A percentile compares a stretch with the other conserved stretches of the same genome.
phyloP scores from a whole-genome alignment of 805 yeast genomes.

The Jamesozyma gamospora region DNA sequence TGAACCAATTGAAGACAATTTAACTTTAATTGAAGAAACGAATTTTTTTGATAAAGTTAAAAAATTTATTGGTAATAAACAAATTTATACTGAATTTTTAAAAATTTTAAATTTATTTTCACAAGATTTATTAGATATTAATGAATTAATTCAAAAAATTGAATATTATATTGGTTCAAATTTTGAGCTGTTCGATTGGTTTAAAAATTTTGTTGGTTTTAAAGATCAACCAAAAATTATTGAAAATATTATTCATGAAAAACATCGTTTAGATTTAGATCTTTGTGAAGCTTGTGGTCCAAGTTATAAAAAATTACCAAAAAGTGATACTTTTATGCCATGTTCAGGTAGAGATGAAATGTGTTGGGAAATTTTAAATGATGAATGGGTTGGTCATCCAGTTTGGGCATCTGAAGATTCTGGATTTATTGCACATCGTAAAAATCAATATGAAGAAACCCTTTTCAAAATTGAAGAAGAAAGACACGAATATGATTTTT shows the following conservation, averaged over 20 bases:
- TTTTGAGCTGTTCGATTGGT: conserved; percentile 79
- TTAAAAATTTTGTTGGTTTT: conserved; percentile 82
- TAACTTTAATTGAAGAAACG: conserved; percentile 73
- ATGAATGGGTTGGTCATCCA: conserved; percentile 99
- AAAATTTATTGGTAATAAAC: conserved; percentile 78
- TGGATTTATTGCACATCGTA: conserved; percentile 97
- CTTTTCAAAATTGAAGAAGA: conserved; percentile 93
- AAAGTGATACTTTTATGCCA: conserved; percentile 91
- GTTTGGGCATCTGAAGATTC: conserved; percentile 99
- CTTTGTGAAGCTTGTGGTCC: conserved; percentile 94
- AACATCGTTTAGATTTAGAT: conserved; percentile 82
- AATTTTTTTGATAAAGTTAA: conserved; percentile 87
- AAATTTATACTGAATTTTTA: conserved; percentile 83
- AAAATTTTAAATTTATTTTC: conserved; percentile 80
- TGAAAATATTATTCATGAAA: conserved; percentile 78
- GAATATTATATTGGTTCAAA: conserved; percentile 78
- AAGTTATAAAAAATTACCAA: conserved; percentile 84
- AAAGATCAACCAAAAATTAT: conserved; percentile 77
- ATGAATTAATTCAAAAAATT: conserved; percentile 70
- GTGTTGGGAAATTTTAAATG: conserved; percentile 98
- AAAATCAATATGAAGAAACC: conserved; percentile 95
- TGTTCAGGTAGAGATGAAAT: conserved; percentile 97
- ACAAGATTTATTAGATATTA: conserved; percentile 80
- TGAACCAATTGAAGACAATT: conserved; percentile 41
- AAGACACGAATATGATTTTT: conserved; percentile 92